phyloP scores from a whole-genome alignment of 371 early-diverging fungal species.

The Mucor circinelloides region DNA sequence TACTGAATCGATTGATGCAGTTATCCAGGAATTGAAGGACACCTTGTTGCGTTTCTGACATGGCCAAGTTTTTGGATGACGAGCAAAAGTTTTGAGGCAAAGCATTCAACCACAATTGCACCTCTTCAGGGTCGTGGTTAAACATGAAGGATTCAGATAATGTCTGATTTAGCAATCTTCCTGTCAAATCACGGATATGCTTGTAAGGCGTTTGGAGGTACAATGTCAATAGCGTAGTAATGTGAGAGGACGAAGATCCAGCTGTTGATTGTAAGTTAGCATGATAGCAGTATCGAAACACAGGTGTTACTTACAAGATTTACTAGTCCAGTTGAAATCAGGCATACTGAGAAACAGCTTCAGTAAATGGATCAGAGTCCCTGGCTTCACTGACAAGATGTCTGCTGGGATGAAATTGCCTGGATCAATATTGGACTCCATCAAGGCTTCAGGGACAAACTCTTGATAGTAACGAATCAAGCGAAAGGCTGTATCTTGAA shows the following conservation, averaged over 20 bases:
- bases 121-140: constrained; percentile 63
- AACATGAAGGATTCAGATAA: constrained; percentile 69
- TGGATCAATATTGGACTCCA: constrained; percentile 74
- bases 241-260: constrained; percentile 57
- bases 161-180: constrained; percentile 49
- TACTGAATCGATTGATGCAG: constrained; percentile 58
- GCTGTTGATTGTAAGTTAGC: constrained; percentile 18
- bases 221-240: constrained; percentile 59
- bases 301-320: constrained; percentile 44
- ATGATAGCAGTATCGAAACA: not conserved
- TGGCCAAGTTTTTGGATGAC: constrained; percentile 1
- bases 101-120: constrained; percentile 63
- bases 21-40: constrained; percentile 70
- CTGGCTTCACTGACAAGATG: constrained; percentile 56
- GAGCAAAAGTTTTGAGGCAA: constrained; percentile 39
- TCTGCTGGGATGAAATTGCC: constrained; percentile 76
- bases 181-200: constrained; percentile 53
- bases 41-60: constrained; percentile 40
- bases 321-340: constrained; percentile 71
- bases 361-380: constrained; percentile 61
- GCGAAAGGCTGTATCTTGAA: constrained; percentile 58
- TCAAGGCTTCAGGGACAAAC: constrained; percentile 65
- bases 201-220: constrained; percentile 57
- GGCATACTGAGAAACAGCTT: constrained; percentile 61
- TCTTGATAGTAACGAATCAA: constrained; percentile 72